Base-by-base conservation (phyloP, 345 rosid species). In the Acer negundo region DNA sequence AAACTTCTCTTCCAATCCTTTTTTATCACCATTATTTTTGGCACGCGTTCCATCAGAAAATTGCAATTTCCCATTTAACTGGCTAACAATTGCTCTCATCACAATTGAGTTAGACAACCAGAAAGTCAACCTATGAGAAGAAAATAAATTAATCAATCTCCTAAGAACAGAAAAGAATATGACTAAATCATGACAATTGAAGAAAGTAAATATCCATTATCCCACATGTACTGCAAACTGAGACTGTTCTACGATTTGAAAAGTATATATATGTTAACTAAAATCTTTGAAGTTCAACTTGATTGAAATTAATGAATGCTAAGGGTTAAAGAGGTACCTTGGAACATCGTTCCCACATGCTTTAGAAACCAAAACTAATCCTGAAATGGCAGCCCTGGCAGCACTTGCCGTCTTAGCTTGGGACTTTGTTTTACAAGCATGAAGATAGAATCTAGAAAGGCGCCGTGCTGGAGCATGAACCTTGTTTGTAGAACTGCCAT, bases 311-410 rank as follows among this genome's bases (percentile, higher is more conserved):
- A 61, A 61, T 73, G 24, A 42, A 55, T 51, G 3, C 75, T 59
- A 63, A 24, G 61, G 62, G 24, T 61, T 67, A n/a, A 68, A 65
- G 75, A 68, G 80, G 51, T 82, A 93, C 99, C 99, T 91, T 9
- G 98, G 92, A 66, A 92, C 97, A 83, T 95, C 97, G 79, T 91
- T 93, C 74, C 98, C 98, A 68, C 99, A 95, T 55, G 99, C 97
- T 88, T 92, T 92, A 56, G 97, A 89, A 74, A 93, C 96, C 89
- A 93, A 84, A 65, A 91, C 81, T 81, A 95, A 81, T 82, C 99
- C 99, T 53, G 98, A 93, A 79, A 93, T 78, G 11, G 85, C 84
- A 75, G 97, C 90, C 82, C 91, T 90, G 7, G 98, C 94, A 53
- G 94, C 92, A 72, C 80, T 82, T 59, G 87, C 96, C 78, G 87